A percentile compares a stretch with the other conserved stretches of the same genome.
phyloP scores from a whole-genome alignment of 164 flowering plant genomes.

The Stephania yunnanensis region DNA sequence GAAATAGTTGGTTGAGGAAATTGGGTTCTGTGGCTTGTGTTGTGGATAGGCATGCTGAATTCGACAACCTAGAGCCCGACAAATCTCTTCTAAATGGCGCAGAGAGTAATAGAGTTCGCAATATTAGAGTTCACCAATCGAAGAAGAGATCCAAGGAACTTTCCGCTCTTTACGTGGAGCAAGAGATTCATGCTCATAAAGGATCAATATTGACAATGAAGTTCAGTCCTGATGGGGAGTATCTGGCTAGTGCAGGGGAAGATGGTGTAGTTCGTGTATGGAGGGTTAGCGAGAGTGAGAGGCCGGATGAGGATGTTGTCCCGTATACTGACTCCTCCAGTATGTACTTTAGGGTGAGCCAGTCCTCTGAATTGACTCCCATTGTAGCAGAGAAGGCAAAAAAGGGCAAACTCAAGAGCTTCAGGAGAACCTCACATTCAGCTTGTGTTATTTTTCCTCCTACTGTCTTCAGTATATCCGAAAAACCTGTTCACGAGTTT shows the following conservation, averaged over 20 bases:
- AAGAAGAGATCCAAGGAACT: slow-evolving; percentile 56
- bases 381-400: slow-evolving; percentile 35
- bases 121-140: slow-evolving; percentile 34
- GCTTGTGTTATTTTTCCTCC: slow-evolving; percentile 62
- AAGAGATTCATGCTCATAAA: slow-evolving; percentile 63
- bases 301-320: slow-evolving; percentile 27
- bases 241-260: slow-evolving; percentile 76
- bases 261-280: slow-evolving; percentile 74
- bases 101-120: slow-evolving; percentile 17
- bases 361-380: slow-evolving; percentile 37
- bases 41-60: slow-evolving; percentile 22
- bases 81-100: slow-evolving; percentile 5
- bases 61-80: slow-evolving; percentile 1
- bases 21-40: slow-evolving; percentile 30
- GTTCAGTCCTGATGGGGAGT: slow-evolving; percentile 68
- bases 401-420: slow-evolving; percentile 22
- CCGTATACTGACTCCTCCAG: slow-evolving; percentile 43
- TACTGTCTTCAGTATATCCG: slow-evolving; percentile 44
- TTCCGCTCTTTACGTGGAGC: slow-evolving; percentile 53
- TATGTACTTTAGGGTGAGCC: slow-evolving; percentile 39
- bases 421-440: slow-evolving; percentile 39
- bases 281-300: slow-evolving; percentile 60
- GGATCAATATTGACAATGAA: slow-evolving; percentile 74
- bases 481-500: slow-evolving; percentile 69
- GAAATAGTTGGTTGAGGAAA: slow-evolving; percentile 47